Evolutionary conservation across 2,329 filamentous ascomycete species (phyloP).

Genomic region (Cercospora sp.): DNA sequence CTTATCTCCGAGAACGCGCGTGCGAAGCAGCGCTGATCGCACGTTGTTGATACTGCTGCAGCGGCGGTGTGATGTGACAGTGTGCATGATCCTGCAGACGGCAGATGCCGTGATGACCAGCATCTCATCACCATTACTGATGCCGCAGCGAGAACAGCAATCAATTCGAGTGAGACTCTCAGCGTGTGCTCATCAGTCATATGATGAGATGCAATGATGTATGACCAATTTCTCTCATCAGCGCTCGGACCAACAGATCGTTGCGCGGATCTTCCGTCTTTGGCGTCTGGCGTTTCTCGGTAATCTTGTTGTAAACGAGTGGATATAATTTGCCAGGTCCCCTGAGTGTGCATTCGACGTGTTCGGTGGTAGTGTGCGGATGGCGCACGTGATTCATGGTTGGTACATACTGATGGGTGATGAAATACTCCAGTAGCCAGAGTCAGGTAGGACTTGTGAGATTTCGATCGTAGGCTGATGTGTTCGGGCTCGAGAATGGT

Average conservation of each 20-base stretch:
- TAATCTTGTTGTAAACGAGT: neutral
- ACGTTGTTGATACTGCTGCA: too few relatives aligned
- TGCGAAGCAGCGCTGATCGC: too few relatives aligned
- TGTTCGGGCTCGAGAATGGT: conserved; percentile 21
- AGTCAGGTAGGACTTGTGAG: conserved; percentile 23
- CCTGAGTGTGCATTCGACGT: neutral
- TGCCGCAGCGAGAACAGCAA: too few relatives aligned
- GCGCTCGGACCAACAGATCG: neutral
- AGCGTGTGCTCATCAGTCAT: too few relatives aligned
- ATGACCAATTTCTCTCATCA: neutral
- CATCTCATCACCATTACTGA: too few relatives aligned
- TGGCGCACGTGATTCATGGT: conserved; percentile 1
- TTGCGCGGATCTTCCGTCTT: neutral
- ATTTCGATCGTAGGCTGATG: neutral
- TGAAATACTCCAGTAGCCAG: conserved; percentile 27
- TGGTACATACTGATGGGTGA: neutral
- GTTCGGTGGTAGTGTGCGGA: neutral
- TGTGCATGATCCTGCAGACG: too few relatives aligned
- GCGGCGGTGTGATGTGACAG: too few relatives aligned
- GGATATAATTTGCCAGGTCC: neutral
- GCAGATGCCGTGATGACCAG: too few relatives aligned
- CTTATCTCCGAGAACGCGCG: too few relatives aligned
- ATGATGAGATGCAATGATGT: neutral
- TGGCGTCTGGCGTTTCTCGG: neutral
- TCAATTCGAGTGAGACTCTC: too few relatives aligned